A percentile compares a stretch with the other conserved stretches of the same genome.
Conservation (phyloP, 2,329 filamentous ascomycete species). For the Aspergillus fumigatus region DNA sequence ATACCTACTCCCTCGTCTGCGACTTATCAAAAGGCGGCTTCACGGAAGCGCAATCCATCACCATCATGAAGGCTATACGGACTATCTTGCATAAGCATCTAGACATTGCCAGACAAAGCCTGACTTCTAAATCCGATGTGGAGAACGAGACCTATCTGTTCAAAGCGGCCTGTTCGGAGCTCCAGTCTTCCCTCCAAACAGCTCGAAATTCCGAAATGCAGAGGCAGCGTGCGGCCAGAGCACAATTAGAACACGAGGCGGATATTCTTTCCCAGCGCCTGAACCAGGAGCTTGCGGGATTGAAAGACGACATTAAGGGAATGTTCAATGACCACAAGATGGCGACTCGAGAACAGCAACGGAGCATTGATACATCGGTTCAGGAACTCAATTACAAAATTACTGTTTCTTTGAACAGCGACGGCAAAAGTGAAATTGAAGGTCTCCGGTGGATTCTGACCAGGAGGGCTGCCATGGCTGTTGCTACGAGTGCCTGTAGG, state of each 20-base stretch:
- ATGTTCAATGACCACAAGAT: conserved; percentile 97
- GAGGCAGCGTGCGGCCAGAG: conserved; percentile 74
- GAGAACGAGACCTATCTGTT: conserved; percentile 96
- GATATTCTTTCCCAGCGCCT: conserved; percentile 84
- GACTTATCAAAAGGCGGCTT: conserved; percentile 70
- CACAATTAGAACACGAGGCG: conserved; percentile 87
- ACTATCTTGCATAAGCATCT: conserved; percentile 72
- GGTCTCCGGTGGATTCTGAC: conserved; percentile 81
- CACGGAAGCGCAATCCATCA: conserved; percentile 68
- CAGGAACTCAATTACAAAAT: conserved; percentile 97
- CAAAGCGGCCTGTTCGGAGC: conserved; percentile 85
- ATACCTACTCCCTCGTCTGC: conserved; percentile 84
- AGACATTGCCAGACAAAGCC: conserved; percentile 69
- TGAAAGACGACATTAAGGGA: conserved; percentile 89
- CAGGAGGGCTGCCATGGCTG: conserved; percentile 57
- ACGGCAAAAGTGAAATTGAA: conserved; percentile 88
- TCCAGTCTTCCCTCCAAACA: conserved; percentile 80
- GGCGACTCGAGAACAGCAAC: conserved; percentile 82
- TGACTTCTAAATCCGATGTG: conserved; percentile 87
- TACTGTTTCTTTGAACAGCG: conserved; percentile 81
- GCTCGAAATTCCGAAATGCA: conserved; percentile 73
- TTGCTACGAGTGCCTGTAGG: conserved; percentile 50
- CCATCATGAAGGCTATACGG: conserved; percentile 88
- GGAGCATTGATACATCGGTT: conserved; percentile 77
- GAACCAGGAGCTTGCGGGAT: conserved; percentile 71